phyloP scores from a whole-genome alignment of 148 eudicot species.

The Suaeda aralocaspica region DNA sequence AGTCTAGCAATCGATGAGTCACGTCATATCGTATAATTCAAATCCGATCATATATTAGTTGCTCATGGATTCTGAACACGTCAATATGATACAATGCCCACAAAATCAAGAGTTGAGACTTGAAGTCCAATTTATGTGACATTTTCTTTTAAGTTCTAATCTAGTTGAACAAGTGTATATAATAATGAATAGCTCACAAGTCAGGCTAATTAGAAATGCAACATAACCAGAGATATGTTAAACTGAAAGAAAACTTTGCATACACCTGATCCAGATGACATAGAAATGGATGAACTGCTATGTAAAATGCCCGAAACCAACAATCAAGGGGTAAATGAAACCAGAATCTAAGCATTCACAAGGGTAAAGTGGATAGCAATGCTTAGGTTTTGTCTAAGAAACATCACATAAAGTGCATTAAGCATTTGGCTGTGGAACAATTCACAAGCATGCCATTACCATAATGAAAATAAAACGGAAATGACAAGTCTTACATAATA shows the following conservation, averaged over 20 bases:
- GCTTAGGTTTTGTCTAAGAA: neutral
- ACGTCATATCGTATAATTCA: too few species aligned
- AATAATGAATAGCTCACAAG: neutral
- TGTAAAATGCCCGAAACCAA: neutral
- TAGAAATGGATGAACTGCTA: neutral
- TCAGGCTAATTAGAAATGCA: neutral
- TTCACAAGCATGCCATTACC: neutral
- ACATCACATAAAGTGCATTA: neutral
- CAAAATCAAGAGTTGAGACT: neutral
- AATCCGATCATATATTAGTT: neutral
- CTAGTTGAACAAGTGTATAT: neutral
- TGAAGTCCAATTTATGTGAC: too few species aligned
- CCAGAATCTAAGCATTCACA: neutral
- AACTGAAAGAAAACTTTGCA: neutral
- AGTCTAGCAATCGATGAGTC: too few species aligned
- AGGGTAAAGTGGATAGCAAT: neutral
- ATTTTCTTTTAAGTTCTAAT: neutral
- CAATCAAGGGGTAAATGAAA: neutral
- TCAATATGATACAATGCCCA: neutral
- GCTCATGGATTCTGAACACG: neutral
- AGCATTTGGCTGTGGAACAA: neutral
- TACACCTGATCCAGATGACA: neutral
- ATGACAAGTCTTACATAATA: constrained; percentile 49
- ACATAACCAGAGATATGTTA: neutral
- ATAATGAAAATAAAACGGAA: constrained; percentile 6